Base-by-base conservation (phyloP, 73 alveolate genomes). In the Paramecium caudatum region DNA sequence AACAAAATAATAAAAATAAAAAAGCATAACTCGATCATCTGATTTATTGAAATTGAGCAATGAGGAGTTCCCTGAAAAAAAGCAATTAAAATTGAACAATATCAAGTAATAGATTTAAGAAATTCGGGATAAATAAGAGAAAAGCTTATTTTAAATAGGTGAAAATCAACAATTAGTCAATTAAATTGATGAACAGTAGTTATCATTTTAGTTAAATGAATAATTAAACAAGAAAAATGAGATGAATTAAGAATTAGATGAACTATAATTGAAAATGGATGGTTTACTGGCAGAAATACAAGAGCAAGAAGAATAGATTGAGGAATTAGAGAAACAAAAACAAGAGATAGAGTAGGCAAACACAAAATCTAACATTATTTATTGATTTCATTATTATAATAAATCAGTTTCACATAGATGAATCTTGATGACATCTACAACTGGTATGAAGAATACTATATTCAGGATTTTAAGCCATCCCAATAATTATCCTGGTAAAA, bases 401-500 rank as follows among this genome's bases (percentile, higher is more conserved):
- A 41, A 17, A 36, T 39, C 15, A 19, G 32, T 80, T 21, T 61
- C 39, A 39, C 33, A 41, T n/a, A n/a, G n/a, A 86, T 86, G 82
- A 62, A 85, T 85, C 70, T 85, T 47, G 93, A 86, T 62, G 83
- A 78, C 19, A 41, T 85, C 15, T 85, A 48, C 45, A 74, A 85
- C 43, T 62, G 92, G 87, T 41, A 85, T 62, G n/a, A 16, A 36
- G 19, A 21, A 16, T 34, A 17, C 13, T 6, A 33, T 82, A 7
- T 19, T 23, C 47, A 62, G 92, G 88, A 63, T 86, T 86, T 15
- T 86, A 34, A 62, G 25, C n/a, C 70, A 86, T 55, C 82, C 70
- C 0, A 17, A 62, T 41, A 86, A 63, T n/a, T 86, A 86, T 62
- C 90, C 93, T 23, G 93, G 93, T 25, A 86, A 86, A 63, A 81